Evolutionary conservation across 225 moss, liverwort and hornwort species (phyloP).

Genomic region (Pseudisothecium myosuroides): DNA sequence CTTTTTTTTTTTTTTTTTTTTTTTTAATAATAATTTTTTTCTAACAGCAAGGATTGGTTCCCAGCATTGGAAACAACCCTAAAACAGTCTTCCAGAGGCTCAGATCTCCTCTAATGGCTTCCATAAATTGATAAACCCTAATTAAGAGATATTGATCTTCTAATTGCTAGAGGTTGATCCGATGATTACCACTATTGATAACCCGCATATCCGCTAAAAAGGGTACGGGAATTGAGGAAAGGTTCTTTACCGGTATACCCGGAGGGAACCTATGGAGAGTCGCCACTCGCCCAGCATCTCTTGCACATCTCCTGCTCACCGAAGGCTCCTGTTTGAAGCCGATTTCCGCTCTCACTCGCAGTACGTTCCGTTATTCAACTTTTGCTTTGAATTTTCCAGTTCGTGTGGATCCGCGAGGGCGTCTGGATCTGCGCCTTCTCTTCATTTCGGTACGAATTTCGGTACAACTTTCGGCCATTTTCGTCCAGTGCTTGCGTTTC

Average conservation of each 20-base stretch:
- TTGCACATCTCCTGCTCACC: background rate
- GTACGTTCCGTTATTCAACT: background rate
- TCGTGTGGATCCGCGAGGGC: background rate
- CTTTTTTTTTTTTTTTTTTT: no score
- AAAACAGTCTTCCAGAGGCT: no score
- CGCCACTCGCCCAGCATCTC: background rate
- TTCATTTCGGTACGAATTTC: background rate
- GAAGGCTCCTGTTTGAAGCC: background rate
- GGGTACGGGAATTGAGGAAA: background rate
- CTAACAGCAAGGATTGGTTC: no score
- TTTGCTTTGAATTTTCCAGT: background rate
- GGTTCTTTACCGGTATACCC: background rate
- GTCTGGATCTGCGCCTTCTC: background rate
- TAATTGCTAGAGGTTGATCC: background rate
- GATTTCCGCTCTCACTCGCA: background rate
- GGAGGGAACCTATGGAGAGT: background rate
- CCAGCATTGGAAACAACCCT: no score
- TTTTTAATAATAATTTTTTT: no score
- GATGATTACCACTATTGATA: background rate
- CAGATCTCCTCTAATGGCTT: no score
- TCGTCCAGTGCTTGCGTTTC: background rate
- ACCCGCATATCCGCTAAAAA: background rate
- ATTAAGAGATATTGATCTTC: background rate
- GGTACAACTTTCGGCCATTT: background rate
- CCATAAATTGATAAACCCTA: background rate